Evolutionary conservation across 2,329 filamentous ascomycete species (phyloP).

Genomic region (Delphinella strobiligena): DNA sequence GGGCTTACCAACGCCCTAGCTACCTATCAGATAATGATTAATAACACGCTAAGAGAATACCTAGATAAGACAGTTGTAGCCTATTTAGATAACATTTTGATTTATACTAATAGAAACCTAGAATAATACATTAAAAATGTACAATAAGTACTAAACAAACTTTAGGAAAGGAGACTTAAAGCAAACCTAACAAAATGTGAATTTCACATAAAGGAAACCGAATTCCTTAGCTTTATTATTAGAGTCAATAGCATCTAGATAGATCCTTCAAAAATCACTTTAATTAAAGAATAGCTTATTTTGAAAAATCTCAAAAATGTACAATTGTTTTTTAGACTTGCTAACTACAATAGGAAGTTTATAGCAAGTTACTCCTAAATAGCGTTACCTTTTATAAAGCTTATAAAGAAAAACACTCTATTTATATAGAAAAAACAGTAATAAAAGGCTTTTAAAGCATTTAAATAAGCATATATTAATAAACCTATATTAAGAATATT

Average conservation of each 20-base stretch:
- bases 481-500: conserved; percentile 8
- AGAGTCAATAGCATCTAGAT: conserved; percentile 15
- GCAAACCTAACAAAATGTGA: conserved; percentile 18
- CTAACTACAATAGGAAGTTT: conserved; percentile 11
- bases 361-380: conserved; percentile 10
- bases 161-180: conserved; percentile 12
- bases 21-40: conserved; percentile 17
- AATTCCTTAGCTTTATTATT: conserved; percentile 22
- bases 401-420: conserved; percentile 8
- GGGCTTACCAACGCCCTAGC: conserved; percentile 14
- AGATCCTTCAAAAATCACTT: conserved; percentile 15
- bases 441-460: conserved; percentile 2
- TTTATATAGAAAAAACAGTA: conserved; percentile 6
- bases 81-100: conserved; percentile 19
- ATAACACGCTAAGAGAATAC: conserved; percentile 13
- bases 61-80: conserved; percentile 14
- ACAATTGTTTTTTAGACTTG: conserved; percentile 13
- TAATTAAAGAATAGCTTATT: conserved; percentile 16
- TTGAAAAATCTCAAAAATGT: conserved; percentile 13
- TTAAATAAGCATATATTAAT: not conserved
- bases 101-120: conserved; percentile 15
- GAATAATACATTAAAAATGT: conserved; percentile 17
- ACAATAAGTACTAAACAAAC: conserved; percentile 14
- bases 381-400: conserved; percentile 5
- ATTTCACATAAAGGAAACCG: conserved; percentile 18